Base-by-base conservation (phyloP, 345 rosid species). In the Excoecaria cochinchinensis region DNA sequence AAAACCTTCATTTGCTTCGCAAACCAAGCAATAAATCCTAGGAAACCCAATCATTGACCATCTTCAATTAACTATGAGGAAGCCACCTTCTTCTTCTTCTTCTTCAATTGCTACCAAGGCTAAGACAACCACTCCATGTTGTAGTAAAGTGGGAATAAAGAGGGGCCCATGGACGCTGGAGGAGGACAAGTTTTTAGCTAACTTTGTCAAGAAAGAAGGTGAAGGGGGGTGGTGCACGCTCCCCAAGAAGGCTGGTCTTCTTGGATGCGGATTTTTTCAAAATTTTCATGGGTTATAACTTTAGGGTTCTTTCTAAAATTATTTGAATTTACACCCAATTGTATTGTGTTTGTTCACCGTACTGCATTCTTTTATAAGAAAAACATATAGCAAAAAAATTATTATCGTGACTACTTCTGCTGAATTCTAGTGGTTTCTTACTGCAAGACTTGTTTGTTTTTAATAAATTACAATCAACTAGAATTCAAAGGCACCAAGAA, bases 91-190 rank as follows among this genome's bases (percentile, higher is more conserved):
- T 5, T n/a, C n/a, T n/a, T n/a, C n/a, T n/a, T n/a, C n/a, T n/a
- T 17, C 19, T 6, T 46, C 47, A 21, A 0, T 61, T 50, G 24
- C 13, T 44, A 11, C 52, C 76, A 10, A 6, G 65, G 7, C 2
- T 40, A 42, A 22, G 22, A 70, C 51, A 10, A 36, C 74, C 4
- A 78, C 81, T 24, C 77, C 81, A 4, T 73, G 81, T 40, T 78
- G 81, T 14, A 69, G 81, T 70, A 78, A 78, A 22, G 74, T 78
- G 19, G 92, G 92, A 71, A 55, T 87, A 69, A 89, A 89, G 83
- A 74, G 81, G 44, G 92, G 92, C 46, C 90, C 92, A 6, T 89
- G 92, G 92, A 89, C 88, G 36, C 86, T 87, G 15, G 89, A 89
- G 69, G 92, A 89, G 57, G 90, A 89, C 71, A 84, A 82, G 80